phyloP scores from a whole-genome alignment of 164 flowering plant species.

The Annona cherimola region DNA sequence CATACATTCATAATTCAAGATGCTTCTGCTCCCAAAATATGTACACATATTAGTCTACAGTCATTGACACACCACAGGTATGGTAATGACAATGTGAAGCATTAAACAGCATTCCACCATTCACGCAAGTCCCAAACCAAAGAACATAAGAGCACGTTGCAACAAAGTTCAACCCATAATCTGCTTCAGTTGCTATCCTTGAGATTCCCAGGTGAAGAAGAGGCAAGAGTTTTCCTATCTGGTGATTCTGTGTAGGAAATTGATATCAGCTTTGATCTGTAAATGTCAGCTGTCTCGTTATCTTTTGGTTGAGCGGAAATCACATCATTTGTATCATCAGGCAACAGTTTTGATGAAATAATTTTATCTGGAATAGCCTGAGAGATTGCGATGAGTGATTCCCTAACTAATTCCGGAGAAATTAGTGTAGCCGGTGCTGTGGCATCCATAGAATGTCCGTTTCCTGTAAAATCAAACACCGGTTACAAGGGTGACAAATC shows the following conservation, averaged over 20 bases:
- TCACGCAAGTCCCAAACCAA: background rate
- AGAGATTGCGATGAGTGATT: constrained; percentile 20
- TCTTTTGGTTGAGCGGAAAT: background rate
- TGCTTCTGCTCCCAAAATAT: background rate
- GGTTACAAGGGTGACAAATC: too few species aligned
- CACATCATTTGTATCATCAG: background rate
- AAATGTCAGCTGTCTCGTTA: constrained; percentile 7
- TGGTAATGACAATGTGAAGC: background rate
- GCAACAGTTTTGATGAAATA: background rate
- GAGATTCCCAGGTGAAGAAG: background rate
- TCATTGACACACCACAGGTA: background rate
- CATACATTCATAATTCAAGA: background rate
- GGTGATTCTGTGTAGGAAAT: constrained; percentile 15
- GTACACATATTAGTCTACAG: background rate
- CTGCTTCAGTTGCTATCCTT: background rate
- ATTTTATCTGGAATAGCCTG: constrained; percentile 12
- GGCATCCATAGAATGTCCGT: constrained; percentile 15
- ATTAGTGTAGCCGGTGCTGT: background rate
- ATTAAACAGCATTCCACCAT: background rate
- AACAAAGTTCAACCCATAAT: background rate
- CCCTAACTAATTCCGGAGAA: constrained; percentile 14
- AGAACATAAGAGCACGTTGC: background rate
- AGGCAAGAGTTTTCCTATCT: constrained; percentile 7
- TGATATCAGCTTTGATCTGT: constrained; percentile 16
- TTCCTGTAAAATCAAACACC: background rate